Percentiles rank a stretch among this genome's conserved stretches.
Evolutionary conservation across 192 early-diverging fungal genomes (phyloP).

Genomic region (Entomortierella lignicola): DNA sequence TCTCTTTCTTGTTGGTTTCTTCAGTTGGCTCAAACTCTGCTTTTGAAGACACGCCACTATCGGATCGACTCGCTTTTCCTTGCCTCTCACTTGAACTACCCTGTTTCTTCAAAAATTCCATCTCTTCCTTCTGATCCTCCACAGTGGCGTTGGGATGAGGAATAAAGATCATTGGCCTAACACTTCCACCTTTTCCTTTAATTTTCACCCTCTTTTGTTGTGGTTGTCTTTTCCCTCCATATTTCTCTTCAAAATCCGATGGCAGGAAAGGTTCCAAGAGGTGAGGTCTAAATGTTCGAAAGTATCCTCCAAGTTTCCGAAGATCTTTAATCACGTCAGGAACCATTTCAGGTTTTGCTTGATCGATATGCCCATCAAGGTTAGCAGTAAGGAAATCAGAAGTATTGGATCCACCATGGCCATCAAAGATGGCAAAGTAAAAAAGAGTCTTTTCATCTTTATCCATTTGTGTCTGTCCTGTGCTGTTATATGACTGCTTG

Average conservation of each 20-base stretch:
- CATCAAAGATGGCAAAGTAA: conserved; percentile 72
- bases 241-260: conserved; percentile 19
- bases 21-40: background rate
- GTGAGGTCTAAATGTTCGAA: conserved; percentile 55
- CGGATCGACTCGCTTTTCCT: background rate
- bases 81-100: background rate
- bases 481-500: background rate
- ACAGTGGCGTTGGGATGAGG: conserved; percentile 46
- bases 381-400: conserved; percentile 60
- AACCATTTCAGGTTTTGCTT: conserved; percentile 48
- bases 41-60: background rate
- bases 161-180: conserved; percentile 51
- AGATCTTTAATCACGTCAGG: conserved; percentile 50
- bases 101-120: conserved; percentile 29
- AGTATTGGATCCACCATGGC: conserved; percentile 59
- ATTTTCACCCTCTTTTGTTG: conserved; percentile 25
- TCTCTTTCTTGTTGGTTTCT: background rate
- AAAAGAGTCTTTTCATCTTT: conserved; percentile 43
- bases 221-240: conserved; percentile 4
- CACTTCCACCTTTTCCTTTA: conserved; percentile 35
- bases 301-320: conserved; percentile 59
- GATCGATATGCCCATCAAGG: conserved; percentile 64
- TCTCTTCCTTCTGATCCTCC: conserved; percentile 30
- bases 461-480: conserved; percentile 34
- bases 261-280: conserved; percentile 45